Evolutionary conservation across 1,284 basidiomycete species (phyloP).

Genomic region (Violaceomyces palustris): DNA sequence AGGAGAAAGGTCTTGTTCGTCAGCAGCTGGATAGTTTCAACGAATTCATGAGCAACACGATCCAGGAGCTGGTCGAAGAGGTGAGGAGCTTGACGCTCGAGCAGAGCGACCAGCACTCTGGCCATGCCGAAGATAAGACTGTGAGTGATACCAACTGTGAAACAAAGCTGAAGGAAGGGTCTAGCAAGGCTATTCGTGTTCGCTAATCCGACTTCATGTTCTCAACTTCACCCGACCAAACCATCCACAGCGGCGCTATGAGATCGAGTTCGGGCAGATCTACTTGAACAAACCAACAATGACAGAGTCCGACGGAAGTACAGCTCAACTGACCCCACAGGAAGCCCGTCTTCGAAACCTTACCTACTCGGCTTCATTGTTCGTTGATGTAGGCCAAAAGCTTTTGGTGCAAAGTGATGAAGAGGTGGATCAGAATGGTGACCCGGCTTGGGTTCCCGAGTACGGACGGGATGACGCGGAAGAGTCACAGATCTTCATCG

Average conservation of each 20-base stretch:
- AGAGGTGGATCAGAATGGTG: conserved; percentile 64
- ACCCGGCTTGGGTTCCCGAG: conserved; percentile 70
- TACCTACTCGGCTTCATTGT: conserved; percentile 92
- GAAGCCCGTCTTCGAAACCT: conserved; percentile 90
- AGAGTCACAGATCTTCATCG: conserved; percentile 82
- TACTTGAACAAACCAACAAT: conserved; percentile 90
- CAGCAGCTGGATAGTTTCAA: conserved; percentile 98
- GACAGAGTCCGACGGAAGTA: conserved; percentile 91
- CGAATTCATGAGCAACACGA: conserved; percentile 99
- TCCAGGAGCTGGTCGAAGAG: conserved; percentile 98
- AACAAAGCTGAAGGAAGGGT: no score
- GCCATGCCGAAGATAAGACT: conserved; percentile 56
- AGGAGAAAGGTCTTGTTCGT: conserved; percentile 92
- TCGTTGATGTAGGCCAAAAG: conserved; percentile 90
- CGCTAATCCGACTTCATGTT: no score
- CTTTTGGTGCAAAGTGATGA: conserved; percentile 74
- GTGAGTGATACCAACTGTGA: no score
- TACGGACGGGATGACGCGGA: conserved; percentile 61
- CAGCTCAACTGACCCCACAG: conserved; percentile 91
- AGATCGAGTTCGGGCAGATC: conserved; percentile 96
- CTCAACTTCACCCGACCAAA: no score
- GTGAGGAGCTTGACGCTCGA: conserved; percentile 88
- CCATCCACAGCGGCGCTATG: conserved; percentile 79
- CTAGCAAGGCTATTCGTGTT: no score
- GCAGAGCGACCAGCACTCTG: conserved; percentile 91